A percentile compares a stretch with the other conserved stretches of the same genome.
phyloP scores from a whole-genome alignment of 306 rosid genomes.

The Prosopis cineraria region DNA sequence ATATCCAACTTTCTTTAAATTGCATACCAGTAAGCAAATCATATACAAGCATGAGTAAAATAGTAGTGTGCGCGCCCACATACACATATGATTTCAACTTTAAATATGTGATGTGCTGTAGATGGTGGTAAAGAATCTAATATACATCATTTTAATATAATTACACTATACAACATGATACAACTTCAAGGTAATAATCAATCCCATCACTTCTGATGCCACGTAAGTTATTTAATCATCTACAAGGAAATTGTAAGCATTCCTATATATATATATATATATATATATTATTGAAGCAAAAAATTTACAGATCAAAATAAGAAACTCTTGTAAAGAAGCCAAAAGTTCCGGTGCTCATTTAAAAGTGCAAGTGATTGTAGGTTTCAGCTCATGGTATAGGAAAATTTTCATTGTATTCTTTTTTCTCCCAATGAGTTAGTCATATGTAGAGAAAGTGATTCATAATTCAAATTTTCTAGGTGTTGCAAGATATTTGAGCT shows the following conservation, averaged over 20 bases:
- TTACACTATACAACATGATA: background rate
- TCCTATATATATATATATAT: too few species aligned
- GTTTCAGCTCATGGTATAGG: background rate
- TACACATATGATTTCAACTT: background rate
- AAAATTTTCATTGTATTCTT: background rate
- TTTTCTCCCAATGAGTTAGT: background rate
- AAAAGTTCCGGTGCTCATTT: background rate
- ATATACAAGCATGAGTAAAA: too few species aligned
- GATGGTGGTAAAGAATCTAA: background rate
- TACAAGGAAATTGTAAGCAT: background rate
- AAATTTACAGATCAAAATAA: background rate
- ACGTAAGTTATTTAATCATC: slow-evolving; percentile 8
- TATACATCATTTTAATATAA: background rate
- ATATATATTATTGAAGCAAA: background rate
- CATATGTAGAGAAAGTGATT: background rate
- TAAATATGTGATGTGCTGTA: background rate
- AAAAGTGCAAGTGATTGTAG: background rate
- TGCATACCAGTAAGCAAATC: background rate
- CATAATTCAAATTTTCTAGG: background rate
- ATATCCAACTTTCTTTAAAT: background rate
- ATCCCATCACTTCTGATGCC: background rate
- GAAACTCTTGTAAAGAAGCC: background rate
- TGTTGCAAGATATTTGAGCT: background rate
- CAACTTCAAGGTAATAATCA: background rate
- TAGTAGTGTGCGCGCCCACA: too few species aligned